These are phyloP conservation scores for Coemansia sp. DNA, from an alignment of 192 early-diverging fungal genomes.

Conservation along the genomic window DNA sequence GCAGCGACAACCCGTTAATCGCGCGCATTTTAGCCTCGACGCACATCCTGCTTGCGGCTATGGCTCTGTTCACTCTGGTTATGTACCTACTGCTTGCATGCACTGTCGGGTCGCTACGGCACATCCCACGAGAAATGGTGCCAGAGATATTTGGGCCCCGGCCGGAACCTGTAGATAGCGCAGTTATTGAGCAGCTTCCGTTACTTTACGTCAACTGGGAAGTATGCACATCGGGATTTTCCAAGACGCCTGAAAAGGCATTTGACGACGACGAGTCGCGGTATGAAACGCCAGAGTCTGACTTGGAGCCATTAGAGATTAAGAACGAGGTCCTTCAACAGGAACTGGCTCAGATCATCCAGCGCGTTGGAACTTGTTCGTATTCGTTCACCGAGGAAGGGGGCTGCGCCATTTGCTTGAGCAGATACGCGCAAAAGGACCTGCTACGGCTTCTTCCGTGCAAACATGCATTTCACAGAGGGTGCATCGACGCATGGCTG, in stretches of 20 bases:
- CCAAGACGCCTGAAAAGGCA: not conserved
- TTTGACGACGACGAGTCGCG: slow-evolving; percentile 16
- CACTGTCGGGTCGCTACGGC: slow-evolving; percentile 41
- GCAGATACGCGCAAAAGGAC: slow-evolving; percentile 68
- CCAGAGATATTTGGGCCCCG: slow-evolving; percentile 34
- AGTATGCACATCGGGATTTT: not conserved
- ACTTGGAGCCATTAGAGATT: not conserved
- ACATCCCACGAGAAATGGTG: slow-evolving; percentile 41
- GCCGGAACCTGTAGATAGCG: slow-evolving; percentile 33
- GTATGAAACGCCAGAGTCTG: slow-evolving; percentile 26
- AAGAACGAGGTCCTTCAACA: slow-evolving; percentile 24
- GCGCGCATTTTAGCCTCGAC: slow-evolving; percentile 35
- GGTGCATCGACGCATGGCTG: slow-evolving; percentile 81
- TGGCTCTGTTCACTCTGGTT: slow-evolving; percentile 25
- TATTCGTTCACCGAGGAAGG: slow-evolving; percentile 62
- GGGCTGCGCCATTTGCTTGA: slow-evolving; percentile 77
- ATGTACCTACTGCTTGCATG: slow-evolving; percentile 41
- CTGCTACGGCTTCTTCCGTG: slow-evolving; percentile 69
- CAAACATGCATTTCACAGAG: slow-evolving; percentile 77
- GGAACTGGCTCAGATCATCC: slow-evolving; percentile 44
- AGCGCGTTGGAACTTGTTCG: slow-evolving; percentile 26
- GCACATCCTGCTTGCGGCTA: slow-evolving; percentile 29
- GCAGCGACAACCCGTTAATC: slow-evolving; percentile 11
- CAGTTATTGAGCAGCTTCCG: slow-evolving; percentile 32
- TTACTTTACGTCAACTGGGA: slow-evolving; percentile 43